Conservation (phyloP, 2,329 filamentous ascomycete species). For the Emmonsiellopsis sp. region DNA sequence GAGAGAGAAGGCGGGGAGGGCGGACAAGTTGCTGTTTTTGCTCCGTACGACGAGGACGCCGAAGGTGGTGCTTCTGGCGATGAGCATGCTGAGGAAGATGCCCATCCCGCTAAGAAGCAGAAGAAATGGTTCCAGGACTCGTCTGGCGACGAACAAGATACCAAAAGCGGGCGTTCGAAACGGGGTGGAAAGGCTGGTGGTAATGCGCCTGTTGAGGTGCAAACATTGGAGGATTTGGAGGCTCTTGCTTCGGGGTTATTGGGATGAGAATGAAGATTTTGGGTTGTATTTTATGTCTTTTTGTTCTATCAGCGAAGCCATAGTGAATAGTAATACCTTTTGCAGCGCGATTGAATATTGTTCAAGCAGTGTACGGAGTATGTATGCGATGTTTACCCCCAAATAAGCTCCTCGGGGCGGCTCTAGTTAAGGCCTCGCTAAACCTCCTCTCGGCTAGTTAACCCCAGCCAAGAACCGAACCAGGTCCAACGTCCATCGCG, state of each 20-base stretch:
- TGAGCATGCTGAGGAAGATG: constrained; percentile 14
- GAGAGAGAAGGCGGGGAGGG: constrained; percentile 24
- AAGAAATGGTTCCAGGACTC: constrained; percentile 32
- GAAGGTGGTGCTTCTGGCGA: constrained; percentile 13
- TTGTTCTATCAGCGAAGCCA: background rate
- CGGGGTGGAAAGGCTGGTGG: constrained; percentile 4
- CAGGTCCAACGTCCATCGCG: too few species aligned
- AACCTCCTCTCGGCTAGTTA: too few species aligned
- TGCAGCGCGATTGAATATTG: too few species aligned
- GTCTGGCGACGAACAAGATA: constrained; percentile 13
- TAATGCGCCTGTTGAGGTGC: constrained; percentile 24
- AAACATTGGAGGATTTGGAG: constrained; percentile 41
- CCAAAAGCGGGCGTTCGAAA: constrained; percentile 20
- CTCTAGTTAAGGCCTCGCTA: too few species aligned
- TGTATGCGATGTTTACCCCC: too few species aligned
- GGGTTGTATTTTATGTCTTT: background rate
- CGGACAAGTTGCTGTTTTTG: constrained; percentile 24
- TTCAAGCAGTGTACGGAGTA: too few species aligned
- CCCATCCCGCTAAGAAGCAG: constrained; percentile 30
- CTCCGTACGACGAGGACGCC: constrained; percentile 21
- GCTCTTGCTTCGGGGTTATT: constrained; percentile 37
- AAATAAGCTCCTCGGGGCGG: too few species aligned
- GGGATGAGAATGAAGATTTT: constrained; percentile 15
- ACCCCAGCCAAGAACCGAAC: too few species aligned
- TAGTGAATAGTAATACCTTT: too few species aligned